A percentile compares a stretch with the other conserved stretches of the same genome.
phyloP scores from a whole-genome alignment of 2,329 filamentous ascomycete genomes.

The Cercospora sp. region DNA sequence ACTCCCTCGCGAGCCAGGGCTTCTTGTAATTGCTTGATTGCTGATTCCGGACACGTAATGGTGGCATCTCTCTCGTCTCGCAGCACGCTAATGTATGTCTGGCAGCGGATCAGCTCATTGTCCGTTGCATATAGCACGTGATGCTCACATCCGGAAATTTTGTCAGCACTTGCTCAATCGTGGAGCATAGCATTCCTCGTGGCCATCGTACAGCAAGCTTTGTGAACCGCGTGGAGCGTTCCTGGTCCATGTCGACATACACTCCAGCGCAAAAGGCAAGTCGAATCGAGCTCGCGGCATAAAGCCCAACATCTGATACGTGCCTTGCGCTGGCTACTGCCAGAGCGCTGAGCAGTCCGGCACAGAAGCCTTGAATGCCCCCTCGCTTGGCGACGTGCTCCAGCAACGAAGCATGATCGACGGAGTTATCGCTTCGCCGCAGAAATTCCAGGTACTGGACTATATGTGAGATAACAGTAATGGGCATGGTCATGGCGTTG shows the following conservation, averaged over 20 bases:
- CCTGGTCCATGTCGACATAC: slow-evolving; percentile 56
- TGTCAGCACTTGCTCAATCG: not conserved
- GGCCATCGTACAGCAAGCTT: slow-evolving; percentile 8
- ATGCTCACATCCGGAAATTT: not conserved
- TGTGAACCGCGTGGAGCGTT: not conserved
- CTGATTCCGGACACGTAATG: not conserved
- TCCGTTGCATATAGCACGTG: not conserved
- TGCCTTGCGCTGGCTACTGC: slow-evolving; percentile 51
- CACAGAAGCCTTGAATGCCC: slow-evolving; percentile 20
- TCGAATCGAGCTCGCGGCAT: slow-evolving; percentile 61
- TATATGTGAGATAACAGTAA: slow-evolving; percentile 9
- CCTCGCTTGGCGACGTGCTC: slow-evolving; percentile 1
- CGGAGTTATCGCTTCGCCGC: not conserved
- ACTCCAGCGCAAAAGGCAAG: slow-evolving; percentile 75
- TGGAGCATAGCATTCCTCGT: not conserved
- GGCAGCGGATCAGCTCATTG: not conserved
- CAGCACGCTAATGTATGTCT: slow-evolving; percentile 8
- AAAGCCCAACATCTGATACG: slow-evolving; percentile 56
- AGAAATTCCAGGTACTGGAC: slow-evolving; percentile 9
- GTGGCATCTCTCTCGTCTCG: slow-evolving; percentile 11
- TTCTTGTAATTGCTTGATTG: not conserved
- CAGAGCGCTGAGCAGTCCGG: slow-evolving; percentile 15
- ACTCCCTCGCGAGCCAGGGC: not conserved
- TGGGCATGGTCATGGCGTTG: slow-evolving; percentile 10
- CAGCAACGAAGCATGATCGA: not conserved